Base-by-base conservation (phyloP, 805 yeast genomes). In the Candida sakaeoensis region DNA sequence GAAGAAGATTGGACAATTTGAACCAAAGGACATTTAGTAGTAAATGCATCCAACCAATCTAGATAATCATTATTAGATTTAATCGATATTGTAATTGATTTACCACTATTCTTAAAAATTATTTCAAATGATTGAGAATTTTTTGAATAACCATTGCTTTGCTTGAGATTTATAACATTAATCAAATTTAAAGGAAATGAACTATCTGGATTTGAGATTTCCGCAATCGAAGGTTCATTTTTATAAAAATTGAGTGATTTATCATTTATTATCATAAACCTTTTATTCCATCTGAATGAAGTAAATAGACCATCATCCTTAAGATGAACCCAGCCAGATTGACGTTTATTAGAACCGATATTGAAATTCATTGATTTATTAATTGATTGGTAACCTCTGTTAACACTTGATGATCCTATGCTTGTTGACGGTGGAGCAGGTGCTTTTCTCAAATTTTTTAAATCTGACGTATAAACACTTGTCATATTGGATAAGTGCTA, bases 241-340 rank as follows among this genome's bases (percentile, higher is more conserved):
- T 85, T 87, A 65, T 81, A 85, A 48, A 91, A 78, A 41, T 81
- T 83, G 42, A 91, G 63, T 33, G 82, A 76, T 29, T 84, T 74
- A 47, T 89, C 96, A 50, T 79, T 78, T 36, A 91, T 68, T 5
- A 86, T 84, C 65, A 91, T 68, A 60, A 71, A 91, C 52, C 93
- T 77, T 55, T 89, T 89, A 43, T 90, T 89, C 99, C 99, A 91
- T 50, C 95, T 70, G 58, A 90, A 89, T 5, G 89, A 78, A 47
- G 87, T 77, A 46, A 91, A 67, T 21, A 69, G 55, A 10, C 97
- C 96, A 52, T 91, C 97, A 52, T 91, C 98, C 59, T 87, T 90
- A 43, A 88, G 80, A 40, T 85, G 85, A 16, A 88, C 90, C 95
- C 96, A 90, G 0, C 97, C 96, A 42, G 78, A 72, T 42, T 60